A percentile compares a stretch with the other conserved stretches of the same genome.
Conservation (phyloP, 2,329 filamentous ascomycete genomes). For the Coniochaeta pulveracea region DNA sequence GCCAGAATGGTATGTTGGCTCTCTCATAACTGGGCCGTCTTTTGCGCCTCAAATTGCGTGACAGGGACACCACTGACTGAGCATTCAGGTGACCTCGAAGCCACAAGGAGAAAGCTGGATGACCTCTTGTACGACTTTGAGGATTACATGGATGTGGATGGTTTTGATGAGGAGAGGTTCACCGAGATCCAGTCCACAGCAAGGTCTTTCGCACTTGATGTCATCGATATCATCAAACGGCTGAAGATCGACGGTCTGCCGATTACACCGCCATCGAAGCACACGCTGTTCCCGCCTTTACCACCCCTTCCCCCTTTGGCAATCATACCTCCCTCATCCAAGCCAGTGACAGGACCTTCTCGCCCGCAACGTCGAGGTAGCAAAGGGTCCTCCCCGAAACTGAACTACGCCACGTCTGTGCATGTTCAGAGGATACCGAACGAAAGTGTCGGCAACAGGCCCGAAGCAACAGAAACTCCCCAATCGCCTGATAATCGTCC, state of each 20-base stretch:
- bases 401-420: too few relatives aligned
- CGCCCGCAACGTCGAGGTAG: too few relatives aligned
- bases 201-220: conserved; percentile 26
- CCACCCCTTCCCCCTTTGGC: conserved; percentile 13
- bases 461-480: too few relatives aligned
- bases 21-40: not conserved
- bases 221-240: conserved; percentile 23
- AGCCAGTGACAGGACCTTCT: too few relatives aligned
- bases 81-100: conserved; percentile 18
- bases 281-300: conserved; percentile 15
- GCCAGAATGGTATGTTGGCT: conserved; percentile 21
- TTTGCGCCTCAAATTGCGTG: conserved; percentile 1
- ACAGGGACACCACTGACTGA: conserved; percentile 2
- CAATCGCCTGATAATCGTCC: too few relatives aligned
- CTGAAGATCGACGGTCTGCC: conserved; percentile 16
- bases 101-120: conserved; percentile 20
- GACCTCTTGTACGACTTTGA: conserved; percentile 32
- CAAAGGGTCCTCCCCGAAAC: too few relatives aligned
- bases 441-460: too few relatives aligned
- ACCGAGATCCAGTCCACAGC: conserved; percentile 25
- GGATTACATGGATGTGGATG: conserved; percentile 25
- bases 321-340: too few relatives aligned
- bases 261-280: conserved; percentile 6
- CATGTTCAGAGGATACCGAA: too few relatives aligned
- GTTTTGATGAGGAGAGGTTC: conserved; percentile 24